phyloP scores from a whole-genome alignment of 2,329 filamentous ascomycete genomes.

The Penicillium sp. region DNA sequence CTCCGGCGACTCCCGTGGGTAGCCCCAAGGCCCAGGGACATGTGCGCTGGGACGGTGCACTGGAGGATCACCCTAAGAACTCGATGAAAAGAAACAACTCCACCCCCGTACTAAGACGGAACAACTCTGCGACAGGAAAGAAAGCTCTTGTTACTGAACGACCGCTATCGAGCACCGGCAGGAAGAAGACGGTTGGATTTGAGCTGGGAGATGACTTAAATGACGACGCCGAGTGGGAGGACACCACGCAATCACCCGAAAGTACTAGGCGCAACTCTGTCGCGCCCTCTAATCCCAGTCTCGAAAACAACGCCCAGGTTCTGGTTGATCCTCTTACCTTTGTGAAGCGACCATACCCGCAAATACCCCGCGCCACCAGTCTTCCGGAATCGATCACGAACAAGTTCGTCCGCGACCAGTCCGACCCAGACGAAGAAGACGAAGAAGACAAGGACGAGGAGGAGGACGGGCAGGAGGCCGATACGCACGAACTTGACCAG shows the following conservation, averaged over 20 bases:
- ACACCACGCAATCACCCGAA: constrained; percentile 53
- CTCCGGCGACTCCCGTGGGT: constrained; percentile 47
- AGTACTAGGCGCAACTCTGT: constrained; percentile 52
- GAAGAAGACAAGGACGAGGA: constrained; percentile 20
- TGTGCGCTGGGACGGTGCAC: constrained; percentile 49
- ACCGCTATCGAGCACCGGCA: constrained; percentile 39
- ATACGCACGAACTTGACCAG: constrained; percentile 25
- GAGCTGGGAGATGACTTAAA: constrained; percentile 49
- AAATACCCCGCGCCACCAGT: constrained; percentile 43
- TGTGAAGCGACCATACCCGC: constrained; percentile 46
- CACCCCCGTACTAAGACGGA: constrained; percentile 46
- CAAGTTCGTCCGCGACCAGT: constrained; percentile 33
- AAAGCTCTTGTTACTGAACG: constrained; percentile 43
- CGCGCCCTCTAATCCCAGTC: constrained; percentile 39
- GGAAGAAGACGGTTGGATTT: constrained; percentile 53
- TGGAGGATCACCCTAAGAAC: constrained; percentile 38
- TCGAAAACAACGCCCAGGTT: constrained; percentile 40
- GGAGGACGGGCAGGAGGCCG: constrained; percentile 29
- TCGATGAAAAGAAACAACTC: constrained; percentile 53
- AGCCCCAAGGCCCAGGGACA: constrained; percentile 44
- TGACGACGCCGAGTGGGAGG: constrained; percentile 54
- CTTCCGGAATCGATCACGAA: constrained; percentile 43
- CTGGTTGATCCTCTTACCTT: constrained; percentile 46
- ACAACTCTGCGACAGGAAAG: constrained; percentile 44
- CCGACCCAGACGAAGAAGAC: constrained; percentile 21